A percentile compares a stretch with the other conserved stretches of the same genome.
phyloP scores from a whole-genome alignment of 352 stramenopile species.

The Pythium volutum region DNA sequence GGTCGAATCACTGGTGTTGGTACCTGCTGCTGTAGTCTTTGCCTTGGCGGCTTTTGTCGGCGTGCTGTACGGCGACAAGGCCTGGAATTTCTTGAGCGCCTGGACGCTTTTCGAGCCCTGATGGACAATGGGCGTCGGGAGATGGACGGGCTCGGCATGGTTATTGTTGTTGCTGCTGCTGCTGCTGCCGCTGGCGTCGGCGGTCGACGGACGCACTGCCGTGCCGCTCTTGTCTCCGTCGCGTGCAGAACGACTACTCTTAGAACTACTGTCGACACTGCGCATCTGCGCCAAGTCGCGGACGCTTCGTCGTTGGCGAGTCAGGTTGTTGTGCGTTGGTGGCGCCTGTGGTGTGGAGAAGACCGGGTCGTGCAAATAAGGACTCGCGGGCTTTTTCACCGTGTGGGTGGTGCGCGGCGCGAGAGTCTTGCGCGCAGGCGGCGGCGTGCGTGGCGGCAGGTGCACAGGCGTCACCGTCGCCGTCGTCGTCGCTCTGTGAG shows the following conservation, averaged over 20 bases:
- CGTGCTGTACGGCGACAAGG: constrained; percentile 47
- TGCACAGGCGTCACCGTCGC: not conserved
- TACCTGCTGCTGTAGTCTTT: constrained; percentile 5
- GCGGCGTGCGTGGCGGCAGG: constrained; percentile 3
- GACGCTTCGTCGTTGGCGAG: constrained; percentile 17
- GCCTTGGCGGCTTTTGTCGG: not conserved
- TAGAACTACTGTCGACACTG: not conserved
- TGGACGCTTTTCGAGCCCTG: constrained; percentile 67
- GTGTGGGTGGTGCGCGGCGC: constrained; percentile 4
- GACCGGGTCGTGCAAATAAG: constrained; percentile 14
- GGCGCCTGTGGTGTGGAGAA: not conserved
- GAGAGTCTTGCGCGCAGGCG: not conserved
- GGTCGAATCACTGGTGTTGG: not conserved
- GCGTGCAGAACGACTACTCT: no score
- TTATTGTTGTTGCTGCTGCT: not conserved
- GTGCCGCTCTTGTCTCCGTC: constrained; percentile 1
- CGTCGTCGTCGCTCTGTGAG: not conserved
- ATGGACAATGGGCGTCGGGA: constrained; percentile 43
- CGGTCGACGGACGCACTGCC: constrained; percentile 6
- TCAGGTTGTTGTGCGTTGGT: not conserved
- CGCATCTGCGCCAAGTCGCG: constrained; percentile 15
- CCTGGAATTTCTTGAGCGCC: constrained; percentile 59
- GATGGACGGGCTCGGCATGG: not conserved
- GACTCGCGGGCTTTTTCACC: constrained; percentile 15
- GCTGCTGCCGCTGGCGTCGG: not conserved